Evolutionary conservation across 2,329 filamentous ascomycete species (phyloP).

Genomic region (Pseudocercospora fuligena): DNA sequence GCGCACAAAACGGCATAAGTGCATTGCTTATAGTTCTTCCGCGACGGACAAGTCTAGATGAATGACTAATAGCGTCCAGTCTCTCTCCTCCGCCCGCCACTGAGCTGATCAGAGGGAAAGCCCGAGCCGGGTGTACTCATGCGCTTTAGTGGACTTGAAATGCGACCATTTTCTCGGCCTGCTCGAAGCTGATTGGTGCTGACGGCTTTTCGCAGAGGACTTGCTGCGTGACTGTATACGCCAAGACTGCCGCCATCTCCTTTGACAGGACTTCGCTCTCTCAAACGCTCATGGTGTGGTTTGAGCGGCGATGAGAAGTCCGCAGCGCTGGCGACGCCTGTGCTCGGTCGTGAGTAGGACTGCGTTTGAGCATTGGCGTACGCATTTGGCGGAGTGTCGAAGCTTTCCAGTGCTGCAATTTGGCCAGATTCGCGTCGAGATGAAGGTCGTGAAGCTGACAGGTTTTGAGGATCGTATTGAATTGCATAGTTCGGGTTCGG

Average conservation of each 20-base stretch:
- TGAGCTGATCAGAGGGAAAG: constrained; percentile 18
- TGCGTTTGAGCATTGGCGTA: constrained; percentile 41
- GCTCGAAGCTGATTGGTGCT: constrained; percentile 59
- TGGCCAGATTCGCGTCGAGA: constrained; percentile 30
- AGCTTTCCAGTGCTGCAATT: constrained; percentile 11
- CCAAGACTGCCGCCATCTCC: constrained; percentile 79
- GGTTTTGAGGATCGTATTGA: constrained; percentile 67
- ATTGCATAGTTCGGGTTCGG: constrained; percentile 80
- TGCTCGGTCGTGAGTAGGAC: constrained; percentile 44
- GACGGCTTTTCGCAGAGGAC: constrained; percentile 79
- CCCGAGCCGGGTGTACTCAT: constrained; percentile 45
- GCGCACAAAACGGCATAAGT: neutral
- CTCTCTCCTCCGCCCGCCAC: constrained; percentile 31
- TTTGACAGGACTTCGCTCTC: constrained; percentile 57
- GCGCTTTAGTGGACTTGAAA: constrained; percentile 51
- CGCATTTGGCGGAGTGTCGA: constrained; percentile 30
- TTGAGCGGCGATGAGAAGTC: constrained; percentile 55
- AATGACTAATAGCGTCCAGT: constrained; percentile 37
- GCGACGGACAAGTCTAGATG: constrained; percentile 11
- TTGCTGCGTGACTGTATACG: constrained; percentile 77
- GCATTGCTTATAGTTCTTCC: neutral
- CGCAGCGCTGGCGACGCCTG: constrained; percentile 35
- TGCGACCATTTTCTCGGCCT: constrained; percentile 31
- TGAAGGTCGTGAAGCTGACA: constrained; percentile 28
- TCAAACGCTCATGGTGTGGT: constrained; percentile 47